Evolutionary conservation across 495 filamentous ascomycete species (phyloP).

Genomic region (Cercophora newfieldiana): DNA sequence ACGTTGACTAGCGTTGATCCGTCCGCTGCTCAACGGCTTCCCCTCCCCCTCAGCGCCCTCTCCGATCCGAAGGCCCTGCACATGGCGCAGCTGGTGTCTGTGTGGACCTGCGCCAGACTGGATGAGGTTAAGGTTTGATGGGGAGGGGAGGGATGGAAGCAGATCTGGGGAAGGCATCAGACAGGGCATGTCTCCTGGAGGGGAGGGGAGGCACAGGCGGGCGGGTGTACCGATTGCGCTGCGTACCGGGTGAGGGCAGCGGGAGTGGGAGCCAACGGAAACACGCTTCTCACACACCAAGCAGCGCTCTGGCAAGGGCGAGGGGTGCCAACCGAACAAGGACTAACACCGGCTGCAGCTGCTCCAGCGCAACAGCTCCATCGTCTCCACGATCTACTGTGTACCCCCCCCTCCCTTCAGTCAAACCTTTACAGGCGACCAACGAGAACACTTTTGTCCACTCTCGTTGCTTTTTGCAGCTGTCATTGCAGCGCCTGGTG

Average conservation of each 20-base stretch:
- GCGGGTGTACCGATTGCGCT: neutral
- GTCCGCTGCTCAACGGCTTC: neutral
- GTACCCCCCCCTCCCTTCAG: constrained; percentile 6
- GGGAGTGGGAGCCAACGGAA: neutral
- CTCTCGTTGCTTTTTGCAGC: constrained; percentile 24
- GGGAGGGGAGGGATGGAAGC: constrained; percentile 16
- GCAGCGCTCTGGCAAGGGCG: neutral
- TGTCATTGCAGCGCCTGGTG: constrained; percentile 22
- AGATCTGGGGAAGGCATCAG: constrained; percentile 21
- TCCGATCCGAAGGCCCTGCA: constrained; percentile 5
- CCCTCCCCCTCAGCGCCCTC: neutral
- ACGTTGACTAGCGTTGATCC: neutral
- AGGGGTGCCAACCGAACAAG: neutral
- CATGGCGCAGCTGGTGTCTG: neutral
- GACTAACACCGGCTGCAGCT: constrained; percentile 3
- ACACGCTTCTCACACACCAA: neutral
- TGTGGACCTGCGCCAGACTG: constrained; percentile 10
- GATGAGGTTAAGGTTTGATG: constrained; percentile 13
- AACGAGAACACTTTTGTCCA: neutral
- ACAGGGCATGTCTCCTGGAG: constrained; percentile 8
- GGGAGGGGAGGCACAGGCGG: neutral
- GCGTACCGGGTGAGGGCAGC: neutral
- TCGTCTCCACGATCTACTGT: constrained; percentile 26
- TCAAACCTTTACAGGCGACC: constrained; percentile 13
- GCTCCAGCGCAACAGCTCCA: constrained; percentile 10